Conservation (phyloP, 495 filamentous ascomycete species). For the Hyaloscypha bicolor region DNA sequence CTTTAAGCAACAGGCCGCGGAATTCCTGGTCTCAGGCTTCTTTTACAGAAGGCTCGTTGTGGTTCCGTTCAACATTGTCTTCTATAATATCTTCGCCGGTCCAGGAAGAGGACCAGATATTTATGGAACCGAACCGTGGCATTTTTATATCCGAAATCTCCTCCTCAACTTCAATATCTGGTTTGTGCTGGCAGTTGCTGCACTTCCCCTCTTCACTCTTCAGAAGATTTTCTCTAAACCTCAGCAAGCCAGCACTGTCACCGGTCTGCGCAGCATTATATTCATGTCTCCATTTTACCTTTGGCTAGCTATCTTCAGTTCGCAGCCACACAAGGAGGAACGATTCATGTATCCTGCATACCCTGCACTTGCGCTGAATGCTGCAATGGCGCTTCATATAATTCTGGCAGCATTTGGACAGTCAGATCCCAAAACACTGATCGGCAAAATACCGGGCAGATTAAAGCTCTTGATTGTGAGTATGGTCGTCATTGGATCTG, state of each 20-base stretch:
- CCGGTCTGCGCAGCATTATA: slow-evolving; percentile 68
- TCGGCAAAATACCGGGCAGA: slow-evolving; percentile 69
- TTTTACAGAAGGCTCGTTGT: slow-evolving; percentile 80
- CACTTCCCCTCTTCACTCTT: slow-evolving; percentile 60
- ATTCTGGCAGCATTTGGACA: slow-evolving; percentile 72
- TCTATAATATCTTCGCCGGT: slow-evolving; percentile 90
- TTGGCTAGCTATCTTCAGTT: slow-evolving; percentile 89
- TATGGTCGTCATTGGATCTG: slow-evolving; percentile 52
- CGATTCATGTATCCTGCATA: slow-evolving; percentile 98
- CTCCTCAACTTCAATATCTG: slow-evolving; percentile 94
- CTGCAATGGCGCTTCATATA: slow-evolving; percentile 81
- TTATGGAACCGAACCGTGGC: slow-evolving; percentile 96
- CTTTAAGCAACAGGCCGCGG: slow-evolving; percentile 11
- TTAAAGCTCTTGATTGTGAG: slow-evolving; percentile 66
- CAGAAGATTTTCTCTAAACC: slow-evolving; percentile 47
- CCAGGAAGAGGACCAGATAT: slow-evolving; percentile 82
- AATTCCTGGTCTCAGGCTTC: slow-evolving; percentile 41
- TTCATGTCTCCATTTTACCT: slow-evolving; percentile 87
- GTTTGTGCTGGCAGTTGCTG: slow-evolving; percentile 80
- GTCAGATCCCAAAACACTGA: slow-evolving; percentile 61
- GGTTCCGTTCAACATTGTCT: slow-evolving; percentile 89
- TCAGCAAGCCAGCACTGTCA: slow-evolving; percentile 41
- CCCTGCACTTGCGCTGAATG: slow-evolving; percentile 89
- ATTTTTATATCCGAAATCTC: slow-evolving; percentile 93
- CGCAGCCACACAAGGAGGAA: slow-evolving; percentile 97